Conservation (phyloP, 2,329 filamentous ascomycete species). For the Penicillium psychrosexuale region DNA sequence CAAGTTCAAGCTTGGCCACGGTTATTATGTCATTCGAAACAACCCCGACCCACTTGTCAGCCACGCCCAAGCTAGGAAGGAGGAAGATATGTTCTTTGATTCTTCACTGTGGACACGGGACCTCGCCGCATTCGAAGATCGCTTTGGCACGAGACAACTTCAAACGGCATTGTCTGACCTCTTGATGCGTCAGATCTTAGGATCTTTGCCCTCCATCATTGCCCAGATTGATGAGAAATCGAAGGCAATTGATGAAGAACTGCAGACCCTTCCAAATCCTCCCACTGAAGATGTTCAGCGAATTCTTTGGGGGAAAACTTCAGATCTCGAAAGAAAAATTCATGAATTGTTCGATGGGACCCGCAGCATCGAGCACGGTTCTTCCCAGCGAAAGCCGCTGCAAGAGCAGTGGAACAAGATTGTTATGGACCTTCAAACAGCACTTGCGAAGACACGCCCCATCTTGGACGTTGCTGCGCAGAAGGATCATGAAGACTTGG, state of each 20-base stretch:
- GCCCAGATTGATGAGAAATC: slow-evolving; percentile 49
- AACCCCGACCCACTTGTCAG: slow-evolving; percentile 45
- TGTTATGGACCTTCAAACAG: slow-evolving; percentile 53
- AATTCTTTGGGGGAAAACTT: slow-evolving; percentile 60
- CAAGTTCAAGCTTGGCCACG: slow-evolving; percentile 64
- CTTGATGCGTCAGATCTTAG: slow-evolving; percentile 44
- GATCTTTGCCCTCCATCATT: slow-evolving; percentile 35
- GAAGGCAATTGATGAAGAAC: slow-evolving; percentile 52
- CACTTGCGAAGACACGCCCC: slow-evolving; percentile 45
- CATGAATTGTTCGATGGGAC: slow-evolving; percentile 55
- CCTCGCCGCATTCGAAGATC: slow-evolving; percentile 39
- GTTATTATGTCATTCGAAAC: slow-evolving; percentile 72
- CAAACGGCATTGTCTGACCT: slow-evolving; percentile 44
- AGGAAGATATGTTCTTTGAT: slow-evolving; percentile 53
- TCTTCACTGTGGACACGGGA: slow-evolving; percentile 46
- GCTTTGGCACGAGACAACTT: slow-evolving; percentile 54
- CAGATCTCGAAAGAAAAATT: slow-evolving; percentile 55
- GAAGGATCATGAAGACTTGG: slow-evolving; percentile 37
- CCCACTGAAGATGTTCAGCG: slow-evolving; percentile 63
- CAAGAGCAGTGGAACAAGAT: slow-evolving; percentile 45
- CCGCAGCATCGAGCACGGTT: not conserved
- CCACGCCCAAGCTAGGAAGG: slow-evolving; percentile 47
- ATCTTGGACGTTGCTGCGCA: slow-evolving; percentile 29
- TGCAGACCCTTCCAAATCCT: slow-evolving; percentile 63
- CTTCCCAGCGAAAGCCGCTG: slow-evolving; percentile 37